A percentile compares a stretch with the other conserved stretches of the same genome.
Conservation (phyloP, 2,329 filamentous ascomycete species). For the Cladophialophora immunda region DNA sequence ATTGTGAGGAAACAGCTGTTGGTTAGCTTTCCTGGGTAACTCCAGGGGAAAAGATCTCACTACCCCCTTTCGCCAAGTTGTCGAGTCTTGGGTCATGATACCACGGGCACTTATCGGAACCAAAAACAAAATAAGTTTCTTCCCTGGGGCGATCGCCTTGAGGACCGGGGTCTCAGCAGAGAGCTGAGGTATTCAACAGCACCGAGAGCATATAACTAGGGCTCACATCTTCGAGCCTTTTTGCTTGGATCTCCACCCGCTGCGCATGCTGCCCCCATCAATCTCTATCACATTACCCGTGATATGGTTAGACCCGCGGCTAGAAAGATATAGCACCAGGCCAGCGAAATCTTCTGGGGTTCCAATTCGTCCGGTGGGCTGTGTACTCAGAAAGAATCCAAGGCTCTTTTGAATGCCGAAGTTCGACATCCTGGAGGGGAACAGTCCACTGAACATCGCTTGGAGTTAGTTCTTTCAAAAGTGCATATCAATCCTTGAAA, state of each 20-base stretch:
- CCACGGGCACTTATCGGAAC: too few relatives aligned
- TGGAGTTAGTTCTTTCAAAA: slow-evolving; percentile 31
- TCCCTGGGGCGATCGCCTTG: too few relatives aligned
- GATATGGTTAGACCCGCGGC: slow-evolving; percentile 52
- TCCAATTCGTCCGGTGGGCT: slow-evolving; percentile 59
- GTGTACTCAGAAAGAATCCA: slow-evolving; percentile 56
- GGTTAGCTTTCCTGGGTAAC: too few relatives aligned
- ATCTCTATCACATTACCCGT: slow-evolving; percentile 56
- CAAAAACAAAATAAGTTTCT: too few relatives aligned
- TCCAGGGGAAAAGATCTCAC: too few relatives aligned
- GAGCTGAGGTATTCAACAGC: too few relatives aligned
- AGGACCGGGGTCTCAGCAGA: too few relatives aligned
- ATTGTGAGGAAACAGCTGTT: too few relatives aligned
- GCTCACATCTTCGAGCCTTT: slow-evolving; percentile 38
- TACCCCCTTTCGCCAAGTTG: too few relatives aligned
- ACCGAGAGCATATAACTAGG: slow-evolving; percentile 43
- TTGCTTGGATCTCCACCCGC: slow-evolving; percentile 51
- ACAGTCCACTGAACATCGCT: slow-evolving; percentile 52
- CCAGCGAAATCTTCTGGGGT: slow-evolving; percentile 60
- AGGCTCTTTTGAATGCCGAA: slow-evolving; percentile 60
- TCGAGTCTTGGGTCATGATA: too few relatives aligned
- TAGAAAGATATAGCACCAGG: slow-evolving; percentile 55
- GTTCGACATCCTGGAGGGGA: slow-evolving; percentile 63
- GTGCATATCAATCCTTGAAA: too few relatives aligned
- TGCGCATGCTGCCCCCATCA: slow-evolving; percentile 56